Percentiles rank a stretch among this genome's conserved stretches.
Conservation (phyloP, 2,329 filamentous ascomycete genomes). For the Claviceps monticola region DNA sequence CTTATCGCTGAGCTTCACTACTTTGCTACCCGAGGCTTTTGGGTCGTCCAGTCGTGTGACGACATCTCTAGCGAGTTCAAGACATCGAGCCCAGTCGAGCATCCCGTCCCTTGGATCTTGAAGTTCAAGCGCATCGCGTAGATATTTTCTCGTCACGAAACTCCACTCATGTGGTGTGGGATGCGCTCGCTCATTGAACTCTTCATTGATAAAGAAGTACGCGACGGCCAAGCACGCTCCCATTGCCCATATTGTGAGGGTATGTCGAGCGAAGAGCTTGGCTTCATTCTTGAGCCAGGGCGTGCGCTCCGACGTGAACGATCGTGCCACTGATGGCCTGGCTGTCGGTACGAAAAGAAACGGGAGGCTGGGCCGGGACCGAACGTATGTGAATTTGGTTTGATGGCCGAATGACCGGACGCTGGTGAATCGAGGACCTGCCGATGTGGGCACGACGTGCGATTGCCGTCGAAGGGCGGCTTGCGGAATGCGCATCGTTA, state of each 20-base stretch:
- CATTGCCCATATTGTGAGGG: conserved; percentile 49
- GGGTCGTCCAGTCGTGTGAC: conserved; percentile 57
- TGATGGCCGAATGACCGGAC: conserved; percentile 16
- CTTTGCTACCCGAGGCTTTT: conserved; percentile 50
- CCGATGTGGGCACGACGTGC: conserved; percentile 2
- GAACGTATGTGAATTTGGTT: conserved; percentile 15
- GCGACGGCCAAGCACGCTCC: conserved; percentile 45
- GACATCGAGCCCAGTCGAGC: conserved; percentile 55
- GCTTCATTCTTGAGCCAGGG: conserved; percentile 58
- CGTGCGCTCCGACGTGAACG: conserved; percentile 67
- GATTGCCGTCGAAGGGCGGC: conserved; percentile 16
- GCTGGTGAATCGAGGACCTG: conserved; percentile 10
- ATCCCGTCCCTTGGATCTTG: conserved; percentile 37
- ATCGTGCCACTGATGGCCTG: conserved; percentile 46
- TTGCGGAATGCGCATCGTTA: conserved; percentile 26
- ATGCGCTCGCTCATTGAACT: conserved; percentile 59
- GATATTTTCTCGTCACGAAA: conserved; percentile 52
- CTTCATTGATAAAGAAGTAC: conserved; percentile 54
- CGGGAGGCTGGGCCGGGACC: conserved; percentile 24
- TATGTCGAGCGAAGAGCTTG: conserved; percentile 55
- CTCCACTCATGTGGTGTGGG: conserved; percentile 77
- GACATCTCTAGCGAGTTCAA: conserved; percentile 43
- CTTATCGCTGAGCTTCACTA: conserved; percentile 40
- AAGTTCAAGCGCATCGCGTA: conserved; percentile 50
- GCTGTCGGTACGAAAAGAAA: conserved; percentile 35